Evolutionary conservation across 371 early-diverging fungal genomes (phyloP), one percentile per base, ranked within the genome.

Genomic region (Mycotypha africana): DNA sequence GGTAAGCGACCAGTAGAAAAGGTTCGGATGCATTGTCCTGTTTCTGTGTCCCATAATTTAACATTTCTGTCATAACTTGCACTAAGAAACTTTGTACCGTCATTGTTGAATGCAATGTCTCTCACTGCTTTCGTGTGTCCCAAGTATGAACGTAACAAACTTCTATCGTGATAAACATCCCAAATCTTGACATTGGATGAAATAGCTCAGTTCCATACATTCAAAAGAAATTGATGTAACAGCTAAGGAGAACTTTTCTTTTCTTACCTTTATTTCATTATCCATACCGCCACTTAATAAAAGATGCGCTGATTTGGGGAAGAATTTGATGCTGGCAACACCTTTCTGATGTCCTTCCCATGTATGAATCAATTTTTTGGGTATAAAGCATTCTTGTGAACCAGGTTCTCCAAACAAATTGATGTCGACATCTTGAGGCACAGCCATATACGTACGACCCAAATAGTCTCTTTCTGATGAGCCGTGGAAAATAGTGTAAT

Each of bases 31-130:
- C 96, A 96, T 70, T 91, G 62, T 15, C 55, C 93, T 15, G 96
- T 97, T 55, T 96, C 96, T 0, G 96, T 95, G 61, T 98, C 98
- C 97, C 97, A 98, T 31, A 93, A 63, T 62, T 97, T 97, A 24
- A 93, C 78, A 51, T 78, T 87, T 45, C 84, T 82, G 64, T 98
- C 98, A 54, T 93, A 95, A 42, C 88, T 84, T 23, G 92, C 89
- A 58, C 86, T 88, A 32, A 98, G 51, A 56, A 98, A 97, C 33
- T 73, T 54, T 6, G 72, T 60, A 17, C 98, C 97, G 55, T 89
- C 87, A 56, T 85, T 89, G 35, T 76, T 85, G 68, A 97, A 98
- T n/a, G 80, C 77, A 35, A 96, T 82, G 57, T 95, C 96, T 16
- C 93, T 80, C 5, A 96, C 92, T 2, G 86, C 93, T 60, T 96